Evolutionary conservation across 129 eudicot genomes (phyloP), one percentile per base, ranked within the genome.

Genomic region (Lactuca saligna): DNA sequence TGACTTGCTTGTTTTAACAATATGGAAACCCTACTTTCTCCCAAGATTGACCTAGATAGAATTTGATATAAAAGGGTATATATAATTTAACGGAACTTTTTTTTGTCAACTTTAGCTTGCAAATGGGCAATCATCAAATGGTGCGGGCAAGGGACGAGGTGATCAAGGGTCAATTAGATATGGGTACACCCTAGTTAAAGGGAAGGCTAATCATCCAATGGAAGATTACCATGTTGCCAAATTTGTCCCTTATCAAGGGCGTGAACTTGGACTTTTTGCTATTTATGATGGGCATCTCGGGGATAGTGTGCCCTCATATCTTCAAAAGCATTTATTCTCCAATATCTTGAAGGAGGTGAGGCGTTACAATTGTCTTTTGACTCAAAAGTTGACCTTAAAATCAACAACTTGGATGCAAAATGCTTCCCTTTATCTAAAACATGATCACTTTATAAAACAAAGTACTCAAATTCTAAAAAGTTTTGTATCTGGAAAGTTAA

Each of bases 141-240:
- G 82, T 56, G 68, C 91, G 57, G 97, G 96, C 54, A 91, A 91
- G 76, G 91, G 96, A 33, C 88, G 82, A 72, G 88, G 95, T 71
- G 59, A 66, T 20, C 85, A 77, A 12, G 87, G 94, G 59, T 70
- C 81, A 35, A 74, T 84, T 11, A 91, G 78, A 57, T 86, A 74
- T 46, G 97, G 97, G 49, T 87, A 72, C 80, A 76, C 77, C 71
- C 80, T 90, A 6, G 84, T 87, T 34, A 87, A 90, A 70, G 97
- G 97, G 61, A 90, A 90, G 55, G 95, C 97, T 54, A 87, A 77
- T 79, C 97, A 90, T 79, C 95, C 97, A 4, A 90, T 90, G 97
- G 97, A 90, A 75, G 97, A 90, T 76, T 90, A 75, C 78, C 91
- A 87, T 77, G 95, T 90, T 49, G 84, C 97, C 56, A 87, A 90